Evolutionary conservation across 2,329 filamentous ascomycete genomes (phyloP), one percentile per base, ranked within the genome.

Genomic region (Meredithiella fracta): DNA sequence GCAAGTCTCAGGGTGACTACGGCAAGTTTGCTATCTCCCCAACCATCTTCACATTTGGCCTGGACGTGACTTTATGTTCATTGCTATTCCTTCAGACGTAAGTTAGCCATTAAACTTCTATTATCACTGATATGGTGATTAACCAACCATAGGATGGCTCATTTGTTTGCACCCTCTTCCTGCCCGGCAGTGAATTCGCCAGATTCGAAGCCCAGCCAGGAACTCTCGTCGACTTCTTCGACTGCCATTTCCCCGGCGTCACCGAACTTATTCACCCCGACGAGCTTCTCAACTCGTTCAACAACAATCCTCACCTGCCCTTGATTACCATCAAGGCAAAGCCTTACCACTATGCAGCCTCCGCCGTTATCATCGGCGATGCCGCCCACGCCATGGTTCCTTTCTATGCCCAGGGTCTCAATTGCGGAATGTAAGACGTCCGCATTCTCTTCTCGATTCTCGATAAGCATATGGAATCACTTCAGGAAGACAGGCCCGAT

Each of bases 11-110:
- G 0, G 54, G 61, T 6, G 49, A 60, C 26, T 66, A 68, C 37
- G 61, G 67, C 15, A 62, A 66, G 49, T 97, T 94, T 65, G 75
- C 76, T 51, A 92, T 97, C 62, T 92, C 88, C 0, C 89, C 1
- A 86, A 96, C 63, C 90, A 97, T 66, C 75, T 98, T 1, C 92
- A 98, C 68, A 98, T 98, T 65, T 98, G 92, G 92, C 92, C 92
- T 0, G 89, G 86, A 31, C 83, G 82, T 63, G 82, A 90, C 44
- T 91, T 92, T 64, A 97, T 98, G 94, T 98, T 98, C 70, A 98
- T 98, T 64, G 94, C 92, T 17, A 90, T 98, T 47, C 91, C 92
- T 0, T 83, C 78, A 61, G 71, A 76, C 57, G 78, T 80, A 66
- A 62, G 74, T 63, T 34, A 5, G 11, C 29, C 11, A 5, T 34